phyloP scores from a whole-genome alignment of 148 eudicot genomes.

The Nepenthes mirabilis region DNA sequence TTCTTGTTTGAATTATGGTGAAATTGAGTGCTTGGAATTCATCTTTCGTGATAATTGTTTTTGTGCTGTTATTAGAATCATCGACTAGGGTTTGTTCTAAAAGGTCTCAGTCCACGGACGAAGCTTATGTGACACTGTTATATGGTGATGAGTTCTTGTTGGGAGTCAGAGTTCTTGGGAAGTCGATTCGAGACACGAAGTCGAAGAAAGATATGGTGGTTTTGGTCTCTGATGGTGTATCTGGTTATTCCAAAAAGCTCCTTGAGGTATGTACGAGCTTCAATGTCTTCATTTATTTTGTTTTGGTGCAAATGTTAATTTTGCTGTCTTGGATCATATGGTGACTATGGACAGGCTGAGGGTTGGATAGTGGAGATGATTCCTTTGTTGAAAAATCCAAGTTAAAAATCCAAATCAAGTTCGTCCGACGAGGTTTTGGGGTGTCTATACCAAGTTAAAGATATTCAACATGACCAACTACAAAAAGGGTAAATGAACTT shows the following conservation, averaged over 20 bases:
- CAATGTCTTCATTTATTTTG: too few relatives aligned
- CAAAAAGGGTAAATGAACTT: constrained; percentile 45
- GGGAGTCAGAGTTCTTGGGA: constrained; percentile 80
- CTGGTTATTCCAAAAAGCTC: constrained; percentile 53
- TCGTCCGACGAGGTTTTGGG: constrained; percentile 86
- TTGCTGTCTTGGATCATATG: background rate
- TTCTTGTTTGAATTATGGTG: background rate
- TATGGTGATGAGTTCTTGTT: constrained; percentile 86
- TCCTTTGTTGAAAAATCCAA: constrained; percentile 64
- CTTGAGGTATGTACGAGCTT: constrained; percentile 31
- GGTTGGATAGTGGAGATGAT: constrained; percentile 82
- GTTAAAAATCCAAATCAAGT: constrained; percentile 74
- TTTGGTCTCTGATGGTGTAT: constrained; percentile 92
- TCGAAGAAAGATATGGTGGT: constrained; percentile 75
- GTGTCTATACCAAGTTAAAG: constrained; percentile 88
- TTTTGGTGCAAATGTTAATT: background rate
- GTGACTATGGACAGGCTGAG: constrained; percentile 54
- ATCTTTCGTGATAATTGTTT: background rate
- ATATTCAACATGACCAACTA: constrained; percentile 85
- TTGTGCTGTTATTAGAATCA: constrained; percentile 4
- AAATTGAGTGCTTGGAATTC: background rate
- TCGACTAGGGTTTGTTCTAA: constrained; percentile 14
- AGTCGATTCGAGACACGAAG: constrained; percentile 62
- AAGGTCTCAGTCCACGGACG: constrained; percentile 28
- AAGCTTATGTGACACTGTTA: constrained; percentile 79